Base-by-base conservation (phyloP, 23 red algal genomes). In the Gracilaria domingensis region DNA sequence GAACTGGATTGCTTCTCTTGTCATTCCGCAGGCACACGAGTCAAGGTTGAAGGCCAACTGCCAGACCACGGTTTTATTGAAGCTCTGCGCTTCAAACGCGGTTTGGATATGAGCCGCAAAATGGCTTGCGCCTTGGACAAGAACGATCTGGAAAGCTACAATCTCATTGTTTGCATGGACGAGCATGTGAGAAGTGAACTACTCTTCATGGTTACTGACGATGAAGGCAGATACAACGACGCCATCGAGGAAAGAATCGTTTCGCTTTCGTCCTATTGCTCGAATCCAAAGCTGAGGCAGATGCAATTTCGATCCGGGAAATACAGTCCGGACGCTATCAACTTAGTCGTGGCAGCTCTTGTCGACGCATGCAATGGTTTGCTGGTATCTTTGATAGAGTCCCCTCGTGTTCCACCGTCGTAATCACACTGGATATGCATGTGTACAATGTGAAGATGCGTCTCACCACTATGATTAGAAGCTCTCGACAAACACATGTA, bases 291-390 rank as follows among this genome's bases (percentile, higher is more conserved):
- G 33, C 58, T 90, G 73, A 79, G 75, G 35, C 39, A 32, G 33
- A 81, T 90, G 74, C 86, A 90, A 53, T 90, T 81, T 25, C 71
- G 74, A 0, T 64, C 51, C 8, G 86, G 86, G 39, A 81, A 47
- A 32, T 80, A 90, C 56, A 42, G 25, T 18, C 73, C 57, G 13
- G 86, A 90, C 42, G 55, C 73, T 38, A 32, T 90, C 21, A 90
- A 90, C 29, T 65, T 90, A 7, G 24, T 90, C 4, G 2, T 90
- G 13, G 62, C 86, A 28, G 86, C 74, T 28, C 55, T 90, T 0
- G 86, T 90, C 30, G 86, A 90, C 23, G 86, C 86, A 24, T 90
- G 86, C n/a, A 66, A 80, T 69, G 86, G 86, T 6, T 72, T 90
- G 62, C 57, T 90, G 49, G 74, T 39, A 40, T 66, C 71, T 2